These are phyloP conservation scores for Harringtonia lauricola DNA, from an alignment of 2,329 filamentous ascomycete species.

Conservation along the genomic window DNA sequence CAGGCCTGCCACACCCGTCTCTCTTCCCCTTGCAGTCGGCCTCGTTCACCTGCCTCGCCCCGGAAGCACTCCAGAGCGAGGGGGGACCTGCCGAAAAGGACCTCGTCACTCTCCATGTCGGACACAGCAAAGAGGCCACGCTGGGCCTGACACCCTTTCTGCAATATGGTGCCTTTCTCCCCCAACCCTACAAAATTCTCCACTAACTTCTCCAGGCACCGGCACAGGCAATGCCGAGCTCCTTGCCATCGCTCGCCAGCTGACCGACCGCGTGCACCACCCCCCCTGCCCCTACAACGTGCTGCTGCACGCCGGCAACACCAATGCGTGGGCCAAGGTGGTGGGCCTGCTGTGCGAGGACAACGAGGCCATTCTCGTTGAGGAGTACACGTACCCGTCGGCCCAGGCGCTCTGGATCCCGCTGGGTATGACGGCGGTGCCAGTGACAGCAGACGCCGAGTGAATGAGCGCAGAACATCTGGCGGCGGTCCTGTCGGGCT, in stretches of 20 bases:
- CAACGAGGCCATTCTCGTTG: slow-evolving; percentile 17
- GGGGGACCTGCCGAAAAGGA: neutral
- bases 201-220: slow-evolving; percentile 1
- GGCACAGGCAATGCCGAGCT: slow-evolving; percentile 4
- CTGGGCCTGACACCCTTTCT: slow-evolving; percentile 6
- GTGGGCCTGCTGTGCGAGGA: slow-evolving; percentile 19
- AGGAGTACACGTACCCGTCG: slow-evolving; percentile 21
- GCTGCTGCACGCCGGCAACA: slow-evolving; percentile 19
- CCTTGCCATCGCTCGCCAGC: neutral
- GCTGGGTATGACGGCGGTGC: slow-evolving; percentile 14
- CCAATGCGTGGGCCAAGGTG: slow-evolving; percentile 20
- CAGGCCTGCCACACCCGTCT: slow-evolving; percentile 19
- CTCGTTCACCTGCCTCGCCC: slow-evolving; percentile 1
- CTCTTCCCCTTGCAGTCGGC: slow-evolving; percentile 14
- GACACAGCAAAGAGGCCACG: neutral
- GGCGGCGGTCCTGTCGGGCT: slow-evolving; percentile 12
- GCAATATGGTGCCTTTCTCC: slow-evolving; percentile 6
- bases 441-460: slow-evolving; percentile 16
- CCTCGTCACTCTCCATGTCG: neutral
- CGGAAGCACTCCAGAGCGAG: neutral
- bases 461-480: slow-evolving; percentile 15
- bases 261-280: slow-evolving; percentile 5
- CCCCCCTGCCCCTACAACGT: slow-evolving; percentile 12
- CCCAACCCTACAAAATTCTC: no score
- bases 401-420: slow-evolving; percentile 20